Evolutionary conservation across 352 stramenopile species (phyloP).

Genomic region (Thraustochytrium sp.): DNA sequence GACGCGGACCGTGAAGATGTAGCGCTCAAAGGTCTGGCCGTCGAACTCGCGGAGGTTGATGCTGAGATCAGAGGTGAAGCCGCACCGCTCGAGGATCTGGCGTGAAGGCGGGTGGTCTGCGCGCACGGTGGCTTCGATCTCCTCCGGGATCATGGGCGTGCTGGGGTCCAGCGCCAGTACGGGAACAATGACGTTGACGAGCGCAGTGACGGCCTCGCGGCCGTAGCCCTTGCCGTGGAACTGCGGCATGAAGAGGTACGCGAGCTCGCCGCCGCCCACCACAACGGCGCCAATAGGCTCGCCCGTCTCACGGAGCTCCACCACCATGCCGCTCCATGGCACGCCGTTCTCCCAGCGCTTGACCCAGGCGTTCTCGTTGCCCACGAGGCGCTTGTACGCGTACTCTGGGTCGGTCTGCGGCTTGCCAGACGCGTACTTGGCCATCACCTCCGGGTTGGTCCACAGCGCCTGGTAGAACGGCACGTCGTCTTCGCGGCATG

Average conservation of each 20-base stretch:
- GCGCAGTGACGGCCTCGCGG: neutral
- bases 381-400: neutral
- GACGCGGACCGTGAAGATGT: neutral
- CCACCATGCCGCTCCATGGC: conserved; percentile 8
- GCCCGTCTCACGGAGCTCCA: neutral
- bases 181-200: neutral
- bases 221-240: neutral
- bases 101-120: neutral
- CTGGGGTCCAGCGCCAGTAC: neutral
- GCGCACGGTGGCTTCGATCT: neutral
- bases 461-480: neutral
- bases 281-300: conserved; percentile 13
- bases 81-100: neutral
- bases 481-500: neutral
- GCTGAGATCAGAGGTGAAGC: neutral
- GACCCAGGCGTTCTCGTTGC: neutral
- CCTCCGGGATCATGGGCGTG: neutral
- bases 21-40: neutral
- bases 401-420: conserved; percentile 8
- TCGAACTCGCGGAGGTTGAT: conserved; percentile 4
- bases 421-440: neutral
- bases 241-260: neutral
- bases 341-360: neutral
- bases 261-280: neutral
- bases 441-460: neutral